Percentiles rank a stretch among this genome's conserved stretches.
Conservation (phyloP, 176 grass and related monocot genomes). For the Typha latifolia region DNA sequence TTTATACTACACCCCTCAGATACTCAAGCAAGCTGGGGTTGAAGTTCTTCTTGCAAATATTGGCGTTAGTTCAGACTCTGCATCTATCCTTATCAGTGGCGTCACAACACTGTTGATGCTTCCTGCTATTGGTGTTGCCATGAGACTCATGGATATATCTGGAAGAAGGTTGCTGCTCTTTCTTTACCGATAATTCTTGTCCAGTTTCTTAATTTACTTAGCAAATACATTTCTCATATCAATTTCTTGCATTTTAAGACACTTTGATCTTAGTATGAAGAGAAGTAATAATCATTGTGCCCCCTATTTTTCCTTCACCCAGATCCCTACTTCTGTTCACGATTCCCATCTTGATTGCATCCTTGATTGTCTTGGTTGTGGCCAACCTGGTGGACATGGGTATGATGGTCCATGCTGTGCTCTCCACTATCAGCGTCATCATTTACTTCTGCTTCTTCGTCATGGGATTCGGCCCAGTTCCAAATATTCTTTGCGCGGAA, state of each 20-base stretch:
- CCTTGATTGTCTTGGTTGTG: constrained; percentile 59
- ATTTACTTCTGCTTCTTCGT: constrained; percentile 84
- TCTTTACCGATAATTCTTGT: not conserved
- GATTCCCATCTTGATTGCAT: constrained; percentile 68
- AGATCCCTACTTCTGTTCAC: constrained; percentile 75
- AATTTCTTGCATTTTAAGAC: not conserved
- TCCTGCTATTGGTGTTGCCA: constrained; percentile 81
- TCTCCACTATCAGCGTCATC: constrained; percentile 74
- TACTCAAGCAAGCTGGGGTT: constrained; percentile 85
- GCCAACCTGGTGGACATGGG: constrained; percentile 53
- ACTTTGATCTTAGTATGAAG: not conserved
- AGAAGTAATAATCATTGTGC: not conserved
- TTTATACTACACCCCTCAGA: constrained; percentile 88
- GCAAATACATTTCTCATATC: not conserved
- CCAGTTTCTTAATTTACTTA: too few relatives aligned
- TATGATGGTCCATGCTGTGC: constrained; percentile 43
- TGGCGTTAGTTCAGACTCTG: constrained; percentile 83
- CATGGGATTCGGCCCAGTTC: constrained; percentile 84
- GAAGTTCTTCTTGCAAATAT: constrained; percentile 67
- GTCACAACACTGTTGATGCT: constrained; percentile 85
- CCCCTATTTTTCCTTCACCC: constrained; percentile 12
- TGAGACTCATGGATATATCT: constrained; percentile 95
- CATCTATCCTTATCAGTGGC: constrained; percentile 81
- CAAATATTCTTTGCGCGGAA: constrained; percentile 84
- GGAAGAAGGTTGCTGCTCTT: constrained; percentile 53